These are phyloP conservation scores for Uronychia setigera DNA, from an alignment of 73 alveolate genomes.

Conservation along the genomic window DNA sequence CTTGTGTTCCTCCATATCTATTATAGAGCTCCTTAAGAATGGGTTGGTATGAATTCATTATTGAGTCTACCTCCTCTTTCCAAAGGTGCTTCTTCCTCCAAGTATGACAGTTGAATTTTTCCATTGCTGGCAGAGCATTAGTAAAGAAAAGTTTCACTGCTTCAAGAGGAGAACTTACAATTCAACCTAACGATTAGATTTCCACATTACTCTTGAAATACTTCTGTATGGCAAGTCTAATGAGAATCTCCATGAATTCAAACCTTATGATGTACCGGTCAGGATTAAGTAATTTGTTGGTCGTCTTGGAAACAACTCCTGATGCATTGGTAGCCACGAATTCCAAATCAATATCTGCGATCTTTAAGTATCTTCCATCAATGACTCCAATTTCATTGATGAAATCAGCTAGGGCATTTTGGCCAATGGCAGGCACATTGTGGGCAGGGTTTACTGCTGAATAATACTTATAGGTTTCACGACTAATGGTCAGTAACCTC, in stretches of 20 bases:
- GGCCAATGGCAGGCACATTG: slow-evolving; percentile 53
- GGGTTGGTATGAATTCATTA: slow-evolving; percentile 27
- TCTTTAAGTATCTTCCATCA: slow-evolving; percentile 44
- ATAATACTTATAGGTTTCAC: slow-evolving; percentile 59
- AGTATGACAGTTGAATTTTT: slow-evolving; percentile 28
- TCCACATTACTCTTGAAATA: slow-evolving; percentile 50
- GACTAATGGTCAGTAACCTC: neutral
- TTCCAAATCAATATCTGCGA: slow-evolving; percentile 66
- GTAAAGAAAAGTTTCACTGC: slow-evolving; percentile 53
- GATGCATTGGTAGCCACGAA: slow-evolving; percentile 58
- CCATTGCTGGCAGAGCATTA: slow-evolving; percentile 26
- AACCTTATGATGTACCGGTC: slow-evolving; percentile 58
- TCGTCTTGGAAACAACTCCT: slow-evolving; percentile 42
- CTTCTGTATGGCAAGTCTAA: slow-evolving; percentile 65
- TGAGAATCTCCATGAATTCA: slow-evolving; percentile 67
- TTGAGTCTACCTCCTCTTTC: slow-evolving; percentile 54
- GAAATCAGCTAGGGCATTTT: slow-evolving; percentile 37
- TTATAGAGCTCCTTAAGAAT: slow-evolving; percentile 39
- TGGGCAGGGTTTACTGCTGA: slow-evolving; percentile 53
- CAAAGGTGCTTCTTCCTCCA: slow-evolving; percentile 65
- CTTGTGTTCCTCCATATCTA: slow-evolving; percentile 42
- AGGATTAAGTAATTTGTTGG: slow-evolving; percentile 55
- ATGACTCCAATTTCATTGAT: slow-evolving; percentile 28
- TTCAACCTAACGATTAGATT: slow-evolving; percentile 23
- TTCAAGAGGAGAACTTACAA: slow-evolving; percentile 39